These are phyloP conservation scores for Pythium dissimile DNA, from an alignment of 352 stramenopile species.

Conservation along the genomic window DNA sequence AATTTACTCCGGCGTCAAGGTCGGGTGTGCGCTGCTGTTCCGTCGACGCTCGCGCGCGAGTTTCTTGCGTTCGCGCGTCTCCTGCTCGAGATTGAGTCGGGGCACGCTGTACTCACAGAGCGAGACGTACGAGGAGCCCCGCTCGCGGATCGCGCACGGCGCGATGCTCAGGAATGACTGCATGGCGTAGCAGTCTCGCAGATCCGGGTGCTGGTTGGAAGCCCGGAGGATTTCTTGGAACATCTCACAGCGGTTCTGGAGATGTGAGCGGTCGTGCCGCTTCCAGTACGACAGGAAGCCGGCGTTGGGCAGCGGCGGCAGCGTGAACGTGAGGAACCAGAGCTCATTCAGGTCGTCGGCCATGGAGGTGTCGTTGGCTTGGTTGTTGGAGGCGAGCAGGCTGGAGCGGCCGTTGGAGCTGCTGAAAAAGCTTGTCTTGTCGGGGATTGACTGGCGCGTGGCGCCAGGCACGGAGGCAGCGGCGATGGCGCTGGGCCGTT, in stretches of 20 bases:
- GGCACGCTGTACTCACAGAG: conserved; percentile 75
- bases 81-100: conserved; percentile 54
- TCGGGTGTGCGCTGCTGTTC: conserved; percentile 67
- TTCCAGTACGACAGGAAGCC: conserved; percentile 80
- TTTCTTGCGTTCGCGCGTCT: conserved; percentile 70
- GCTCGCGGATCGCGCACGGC: conserved; percentile 49
- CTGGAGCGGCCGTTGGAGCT: not conserved
- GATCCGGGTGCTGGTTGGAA: conserved; percentile 29
- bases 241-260: conserved; percentile 62
- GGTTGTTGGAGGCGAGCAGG: not conserved
- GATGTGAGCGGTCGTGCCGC: conserved; percentile 69
- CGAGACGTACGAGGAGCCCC: conserved; percentile 79
- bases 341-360: conserved; percentile 29
- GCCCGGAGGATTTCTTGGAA: conserved; percentile 73
- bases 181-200: conserved; percentile 38
- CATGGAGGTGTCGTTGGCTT: not conserved
- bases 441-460: not conserved
- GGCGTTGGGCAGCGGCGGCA: conserved; percentile 68
- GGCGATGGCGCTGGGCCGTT: conserved; percentile 12
- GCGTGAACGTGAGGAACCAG: conserved; percentile 51
- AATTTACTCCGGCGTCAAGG: conserved; percentile 48
- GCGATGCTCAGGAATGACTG: conserved; percentile 56
- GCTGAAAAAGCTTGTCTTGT: not conserved
- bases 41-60: conserved; percentile 63
- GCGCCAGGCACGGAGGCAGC: not conserved